Conservation (phyloP, 164 flowering plant genomes). For the Annona squamosa region DNA sequence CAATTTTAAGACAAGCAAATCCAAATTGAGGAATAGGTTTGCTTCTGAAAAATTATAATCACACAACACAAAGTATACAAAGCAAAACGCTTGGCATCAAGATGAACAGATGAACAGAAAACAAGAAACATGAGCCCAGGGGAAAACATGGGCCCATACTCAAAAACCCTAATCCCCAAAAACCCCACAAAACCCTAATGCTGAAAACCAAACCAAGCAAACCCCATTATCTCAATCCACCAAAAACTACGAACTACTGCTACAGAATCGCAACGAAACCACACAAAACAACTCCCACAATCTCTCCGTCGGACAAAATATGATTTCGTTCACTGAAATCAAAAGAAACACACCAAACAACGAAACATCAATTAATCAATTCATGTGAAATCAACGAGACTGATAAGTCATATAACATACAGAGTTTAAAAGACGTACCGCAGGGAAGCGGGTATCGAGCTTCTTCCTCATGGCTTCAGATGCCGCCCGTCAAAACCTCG, state of each 20-base stretch:
- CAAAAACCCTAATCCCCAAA: neutral
- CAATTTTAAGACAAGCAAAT: too few species aligned
- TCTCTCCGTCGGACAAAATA: neutral
- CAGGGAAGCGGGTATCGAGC: slow-evolving; percentile 7
- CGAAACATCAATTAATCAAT: neutral
- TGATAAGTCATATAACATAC: neutral
- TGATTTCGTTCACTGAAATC: neutral
- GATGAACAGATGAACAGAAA: too few species aligned
- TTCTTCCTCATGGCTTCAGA: slow-evolving; percentile 10
- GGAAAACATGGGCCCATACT: too few species aligned
- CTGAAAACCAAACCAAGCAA: neutral
- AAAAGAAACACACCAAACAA: neutral
- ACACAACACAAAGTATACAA: too few species aligned
- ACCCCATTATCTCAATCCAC: neutral
- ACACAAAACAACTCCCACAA: neutral
- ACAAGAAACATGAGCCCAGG: too few species aligned
- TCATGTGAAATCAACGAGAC: neutral
- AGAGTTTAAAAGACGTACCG: slow-evolving; percentile 2
- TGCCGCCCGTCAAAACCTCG: neutral
- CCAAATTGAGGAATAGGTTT: too few species aligned
- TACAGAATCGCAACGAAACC: neutral
- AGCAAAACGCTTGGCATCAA: too few species aligned
- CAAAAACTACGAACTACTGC: neutral
- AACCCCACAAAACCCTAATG: neutral
- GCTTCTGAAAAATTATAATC: too few species aligned